Percentiles rank a stretch among this genome's conserved stretches.
phyloP scores from a whole-genome alignment of 169 alveolate species.

The Eimeria zaria region DNA sequence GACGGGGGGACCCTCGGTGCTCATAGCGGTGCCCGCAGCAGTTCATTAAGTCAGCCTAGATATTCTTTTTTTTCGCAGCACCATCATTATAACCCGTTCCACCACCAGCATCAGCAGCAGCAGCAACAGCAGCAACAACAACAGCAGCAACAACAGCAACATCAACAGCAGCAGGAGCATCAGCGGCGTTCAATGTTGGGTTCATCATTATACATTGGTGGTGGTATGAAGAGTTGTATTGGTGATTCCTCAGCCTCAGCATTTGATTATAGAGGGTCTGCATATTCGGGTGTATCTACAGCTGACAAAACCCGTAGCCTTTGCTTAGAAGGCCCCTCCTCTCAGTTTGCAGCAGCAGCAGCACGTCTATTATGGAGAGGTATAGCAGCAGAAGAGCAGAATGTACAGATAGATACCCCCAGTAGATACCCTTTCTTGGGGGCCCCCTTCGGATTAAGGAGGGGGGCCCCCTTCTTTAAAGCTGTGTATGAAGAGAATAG shows the following conservation, averaged over 20 bases:
- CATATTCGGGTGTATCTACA: not conserved
- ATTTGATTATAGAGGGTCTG: too few relatives aligned
- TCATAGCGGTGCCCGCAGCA: not conserved
- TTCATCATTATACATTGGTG: not conserved
- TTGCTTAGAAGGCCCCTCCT: not conserved
- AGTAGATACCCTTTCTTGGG: conserved; percentile 18
- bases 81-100: not conserved
- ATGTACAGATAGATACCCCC: conserved; percentile 21
- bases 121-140: not conserved
- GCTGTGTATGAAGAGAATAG: conserved; percentile 25
- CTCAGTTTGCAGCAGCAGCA: conserved; percentile 40
- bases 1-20: not conserved
- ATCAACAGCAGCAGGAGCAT: conserved; percentile 4
- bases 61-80: not conserved
- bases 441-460: not conserved
- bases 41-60: not conserved
- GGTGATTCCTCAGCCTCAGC: too few relatives aligned
- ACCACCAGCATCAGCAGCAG: not conserved
- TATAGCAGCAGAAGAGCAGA: not conserved
- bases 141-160: conserved; percentile 41
- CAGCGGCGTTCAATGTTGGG: not conserved
- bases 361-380: conserved; percentile 5
- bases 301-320: not conserved
- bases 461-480: conserved; percentile 5
- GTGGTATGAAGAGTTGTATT: too few relatives aligned